Conservation (phyloP, 192 early-diverging fungal species). For the Lunasporangiospora selenospora region DNA sequence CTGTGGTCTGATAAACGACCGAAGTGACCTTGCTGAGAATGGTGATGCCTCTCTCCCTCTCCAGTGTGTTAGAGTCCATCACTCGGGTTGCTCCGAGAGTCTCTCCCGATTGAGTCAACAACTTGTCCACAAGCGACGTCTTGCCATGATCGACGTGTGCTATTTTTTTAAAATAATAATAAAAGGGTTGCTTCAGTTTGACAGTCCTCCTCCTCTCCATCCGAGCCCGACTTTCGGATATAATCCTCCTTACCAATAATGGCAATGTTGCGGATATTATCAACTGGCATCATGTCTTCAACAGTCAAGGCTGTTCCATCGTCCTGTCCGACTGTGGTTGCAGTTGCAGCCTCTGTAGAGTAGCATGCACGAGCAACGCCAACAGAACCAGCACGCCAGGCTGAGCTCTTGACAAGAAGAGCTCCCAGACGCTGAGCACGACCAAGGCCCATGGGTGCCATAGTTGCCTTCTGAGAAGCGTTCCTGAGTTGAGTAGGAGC, state of each 20-base stretch:
- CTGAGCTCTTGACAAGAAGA: background rate
- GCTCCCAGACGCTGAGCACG: background rate
- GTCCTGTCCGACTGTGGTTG: too few species aligned
- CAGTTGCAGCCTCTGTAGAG: background rate
- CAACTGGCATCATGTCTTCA: constrained; percentile 47
- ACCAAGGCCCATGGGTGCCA: background rate
- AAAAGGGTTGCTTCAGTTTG: too few species aligned
- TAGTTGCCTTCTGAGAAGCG: too few species aligned
- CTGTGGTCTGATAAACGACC: constrained; percentile 60
- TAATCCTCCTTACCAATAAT: constrained; percentile 49
- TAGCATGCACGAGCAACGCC: constrained; percentile 11
- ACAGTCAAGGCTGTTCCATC: constrained; percentile 34
- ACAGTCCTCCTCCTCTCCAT: too few species aligned
- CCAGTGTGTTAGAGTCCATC: constrained; percentile 86
- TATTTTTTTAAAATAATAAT: too few species aligned
- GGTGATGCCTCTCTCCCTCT: constrained; percentile 89
- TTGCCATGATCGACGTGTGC: constrained; percentile 93
- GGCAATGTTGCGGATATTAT: constrained; percentile 49
- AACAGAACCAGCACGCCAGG: too few species aligned
- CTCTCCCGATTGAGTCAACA: constrained; percentile 60
- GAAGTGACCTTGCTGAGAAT: constrained; percentile 86
- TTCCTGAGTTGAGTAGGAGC: background rate
- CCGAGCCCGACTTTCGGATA: too few species aligned
- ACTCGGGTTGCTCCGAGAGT: constrained; percentile 60
- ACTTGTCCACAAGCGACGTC: constrained; percentile 59